Evolutionary conservation across 306 rosid genomes (phyloP).

Genomic region (Styphnolobium japonicum): DNA sequence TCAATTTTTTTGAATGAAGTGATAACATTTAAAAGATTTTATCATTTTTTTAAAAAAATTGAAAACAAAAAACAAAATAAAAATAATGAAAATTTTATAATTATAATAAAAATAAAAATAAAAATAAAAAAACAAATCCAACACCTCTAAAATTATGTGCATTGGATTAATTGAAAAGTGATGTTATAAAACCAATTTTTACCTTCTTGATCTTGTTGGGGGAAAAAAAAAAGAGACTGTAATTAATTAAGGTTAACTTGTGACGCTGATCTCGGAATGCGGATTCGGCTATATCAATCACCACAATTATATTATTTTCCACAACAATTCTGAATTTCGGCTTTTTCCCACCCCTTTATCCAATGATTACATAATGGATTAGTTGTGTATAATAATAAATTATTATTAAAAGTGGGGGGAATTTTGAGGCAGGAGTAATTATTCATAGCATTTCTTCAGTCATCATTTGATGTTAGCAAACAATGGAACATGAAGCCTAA

Average conservation of each 20-base stretch:
- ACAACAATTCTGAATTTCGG: not conserved
- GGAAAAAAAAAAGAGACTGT: not conserved
- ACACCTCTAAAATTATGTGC: not conserved
- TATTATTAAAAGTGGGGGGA: not conserved
- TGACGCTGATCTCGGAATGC: not conserved
- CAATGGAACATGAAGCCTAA: not conserved
- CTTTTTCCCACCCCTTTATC: not conserved
- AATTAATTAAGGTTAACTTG: not conserved
- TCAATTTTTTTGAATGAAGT: no score
- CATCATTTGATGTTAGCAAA: not conserved
- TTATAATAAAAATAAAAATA: no score
- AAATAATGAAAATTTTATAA: no score
- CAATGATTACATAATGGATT: not conserved
- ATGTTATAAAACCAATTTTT: not conserved
- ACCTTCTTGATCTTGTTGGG: not conserved
- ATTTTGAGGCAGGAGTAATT: not conserved
- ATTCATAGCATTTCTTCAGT: not conserved
- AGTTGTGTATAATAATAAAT: not conserved
- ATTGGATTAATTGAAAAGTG: not conserved
- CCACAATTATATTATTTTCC: not conserved
- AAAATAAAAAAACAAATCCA: no score
- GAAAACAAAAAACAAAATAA: no score
- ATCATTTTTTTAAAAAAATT: no score
- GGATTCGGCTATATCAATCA: conserved; percentile 11
- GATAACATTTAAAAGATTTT: no score